These are phyloP conservation scores for Populus alba DNA, from an alignment of 345 rosid species.

Conservation along the genomic window DNA sequence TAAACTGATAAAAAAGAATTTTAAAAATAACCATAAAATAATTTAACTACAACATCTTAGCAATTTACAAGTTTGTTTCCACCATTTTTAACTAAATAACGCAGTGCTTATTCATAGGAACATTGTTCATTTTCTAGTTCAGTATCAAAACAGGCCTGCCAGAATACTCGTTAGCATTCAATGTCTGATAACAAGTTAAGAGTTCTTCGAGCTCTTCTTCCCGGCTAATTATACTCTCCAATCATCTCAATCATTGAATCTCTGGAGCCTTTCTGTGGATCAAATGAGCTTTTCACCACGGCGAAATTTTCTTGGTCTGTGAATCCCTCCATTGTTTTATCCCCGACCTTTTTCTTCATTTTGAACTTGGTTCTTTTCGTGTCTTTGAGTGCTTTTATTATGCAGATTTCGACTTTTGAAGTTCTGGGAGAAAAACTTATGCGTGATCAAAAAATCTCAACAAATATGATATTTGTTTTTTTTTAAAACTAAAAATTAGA, in stretches of 20 bases:
- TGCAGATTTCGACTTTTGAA: slow-evolving; percentile 47
- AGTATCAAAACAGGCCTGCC: slow-evolving; percentile 38
- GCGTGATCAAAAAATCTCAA: too few relatives aligned
- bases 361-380: slow-evolving; percentile 56
- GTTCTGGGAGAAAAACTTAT: slow-evolving; percentile 41
- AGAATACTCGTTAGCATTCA: slow-evolving; percentile 66
- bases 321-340: slow-evolving; percentile 26
- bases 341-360: slow-evolving; percentile 39
- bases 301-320: slow-evolving; percentile 57
- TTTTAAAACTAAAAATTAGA: too few relatives aligned
- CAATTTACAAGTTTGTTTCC: slow-evolving; percentile 13
- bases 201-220: slow-evolving; percentile 79
- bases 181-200: slow-evolving; percentile 73
- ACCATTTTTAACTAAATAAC: neutral
- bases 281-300: slow-evolving; percentile 63
- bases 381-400: slow-evolving; percentile 57
- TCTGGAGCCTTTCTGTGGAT: slow-evolving; percentile 76
- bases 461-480: too few relatives aligned
- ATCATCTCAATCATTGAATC: slow-evolving; percentile 95
- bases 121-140: slow-evolving; percentile 23
- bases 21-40: neutral
- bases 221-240: slow-evolving; percentile 47
- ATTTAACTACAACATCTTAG: neutral
- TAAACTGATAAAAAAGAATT: too few relatives aligned
- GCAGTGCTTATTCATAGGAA: slow-evolving; percentile 1